Percentiles rank a stretch among this genome's conserved stretches.
Conservation (phyloP, 495 filamentous ascomycete species). For the Collariella sp. region DNA sequence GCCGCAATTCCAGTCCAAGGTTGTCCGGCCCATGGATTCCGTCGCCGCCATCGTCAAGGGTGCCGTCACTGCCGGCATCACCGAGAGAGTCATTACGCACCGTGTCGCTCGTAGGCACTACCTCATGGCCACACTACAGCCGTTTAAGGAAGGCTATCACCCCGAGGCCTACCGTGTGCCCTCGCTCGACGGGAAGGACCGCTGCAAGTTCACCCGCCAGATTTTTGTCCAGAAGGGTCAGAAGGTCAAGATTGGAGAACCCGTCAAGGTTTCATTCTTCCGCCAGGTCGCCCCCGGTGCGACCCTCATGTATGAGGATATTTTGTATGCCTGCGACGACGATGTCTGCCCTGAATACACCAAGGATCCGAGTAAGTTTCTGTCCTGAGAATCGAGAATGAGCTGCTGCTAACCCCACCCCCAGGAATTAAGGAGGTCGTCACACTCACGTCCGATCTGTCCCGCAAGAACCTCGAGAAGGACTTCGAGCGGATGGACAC, state of each 20-base stretch:
- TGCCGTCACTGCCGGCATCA: conserved; percentile 81
- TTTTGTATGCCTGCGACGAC: conserved; percentile 95
- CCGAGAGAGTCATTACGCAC: conserved; percentile 89
- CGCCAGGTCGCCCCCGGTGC: conserved; percentile 94
- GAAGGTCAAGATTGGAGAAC: conserved; percentile 96
- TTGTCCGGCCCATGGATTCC: conserved; percentile 69
- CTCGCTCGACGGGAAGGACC: conserved; percentile 89
- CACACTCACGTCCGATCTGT: conserved; percentile 92
- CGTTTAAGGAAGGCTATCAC: conserved; percentile 98
- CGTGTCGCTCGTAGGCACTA: conserved; percentile 98
- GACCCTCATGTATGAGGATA: conserved; percentile 98
- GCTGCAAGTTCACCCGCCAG: conserved; percentile 97
- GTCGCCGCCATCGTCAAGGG: conserved; percentile 72
- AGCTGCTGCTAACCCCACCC: conserved; percentile 22
- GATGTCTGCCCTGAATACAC: conserved; percentile 98
- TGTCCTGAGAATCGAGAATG: background rate
- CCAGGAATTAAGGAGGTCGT: conserved; percentile 98
- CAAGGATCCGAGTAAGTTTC: conserved; percentile 90
- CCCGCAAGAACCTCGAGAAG: conserved; percentile 96
- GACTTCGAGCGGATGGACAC: conserved; percentile 99
- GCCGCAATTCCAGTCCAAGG: conserved; percentile 71
- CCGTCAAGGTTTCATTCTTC: conserved; percentile 98
- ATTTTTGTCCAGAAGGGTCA: conserved; percentile 99
- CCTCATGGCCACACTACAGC: conserved; percentile 96
- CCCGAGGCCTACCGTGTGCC: conserved; percentile 97